These are phyloP conservation scores for Penicillium argentinense DNA, from an alignment of 495 filamentous ascomycete species.

Conservation along the genomic window DNA sequence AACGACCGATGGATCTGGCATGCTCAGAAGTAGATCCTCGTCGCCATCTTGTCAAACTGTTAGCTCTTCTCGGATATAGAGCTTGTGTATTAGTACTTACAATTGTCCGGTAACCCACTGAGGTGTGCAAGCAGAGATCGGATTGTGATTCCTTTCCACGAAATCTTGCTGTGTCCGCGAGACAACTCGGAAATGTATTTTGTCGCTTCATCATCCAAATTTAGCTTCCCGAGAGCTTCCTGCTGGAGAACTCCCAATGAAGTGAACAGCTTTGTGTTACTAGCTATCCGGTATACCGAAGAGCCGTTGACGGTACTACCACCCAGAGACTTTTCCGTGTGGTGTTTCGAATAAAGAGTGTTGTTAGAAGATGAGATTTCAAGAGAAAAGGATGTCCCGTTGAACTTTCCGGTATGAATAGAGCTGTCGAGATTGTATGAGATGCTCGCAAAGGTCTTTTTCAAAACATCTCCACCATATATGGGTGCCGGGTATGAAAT, in stretches of 20 bases:
- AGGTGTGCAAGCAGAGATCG: slow-evolving; percentile 4
- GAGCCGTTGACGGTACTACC: slow-evolving; percentile 6
- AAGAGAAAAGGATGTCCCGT: slow-evolving; percentile 7
- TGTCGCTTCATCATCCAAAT: slow-evolving; percentile 6
- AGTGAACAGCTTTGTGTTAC: slow-evolving; percentile 10
- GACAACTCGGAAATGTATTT: slow-evolving; percentile 4
- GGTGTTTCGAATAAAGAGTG: slow-evolving; percentile 5
- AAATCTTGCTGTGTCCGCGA: neutral
- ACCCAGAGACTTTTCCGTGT: slow-evolving; percentile 5
- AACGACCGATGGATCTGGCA: slow-evolving; percentile 4
- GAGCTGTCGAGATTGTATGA: neutral
- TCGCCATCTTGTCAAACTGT: neutral
- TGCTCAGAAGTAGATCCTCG: slow-evolving; percentile 1
- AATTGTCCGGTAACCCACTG: slow-evolving; percentile 6
- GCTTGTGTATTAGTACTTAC: neutral
- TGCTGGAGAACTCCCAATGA: slow-evolving; percentile 3
- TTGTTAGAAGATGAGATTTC: slow-evolving; percentile 4
- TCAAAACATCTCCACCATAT: neutral
- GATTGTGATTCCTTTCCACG: slow-evolving; percentile 6
- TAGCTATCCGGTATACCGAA: slow-evolving; percentile 6
- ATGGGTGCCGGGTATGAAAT: slow-evolving; percentile 7
- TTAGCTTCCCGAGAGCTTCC: slow-evolving; percentile 2
- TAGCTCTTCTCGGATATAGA: too few species aligned
- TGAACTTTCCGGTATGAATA: neutral
- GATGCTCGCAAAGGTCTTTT: neutral